phyloP scores from a whole-genome alignment of 2,329 filamentous ascomycete genomes.

The Fusarium illudens region DNA sequence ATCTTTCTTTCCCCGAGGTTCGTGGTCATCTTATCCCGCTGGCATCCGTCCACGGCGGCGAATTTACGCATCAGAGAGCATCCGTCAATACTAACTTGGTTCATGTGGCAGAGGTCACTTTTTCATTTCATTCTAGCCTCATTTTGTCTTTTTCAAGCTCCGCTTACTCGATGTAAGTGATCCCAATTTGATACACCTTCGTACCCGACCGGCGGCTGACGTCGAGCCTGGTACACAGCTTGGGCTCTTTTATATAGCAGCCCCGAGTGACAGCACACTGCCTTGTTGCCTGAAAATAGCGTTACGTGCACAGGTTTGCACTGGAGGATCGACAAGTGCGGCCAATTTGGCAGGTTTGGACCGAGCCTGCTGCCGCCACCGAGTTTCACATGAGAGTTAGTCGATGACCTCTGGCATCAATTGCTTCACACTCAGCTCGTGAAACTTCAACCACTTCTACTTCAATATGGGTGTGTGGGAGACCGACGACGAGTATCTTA shows the following conservation, averaged over 20 bases:
- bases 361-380: neutral
- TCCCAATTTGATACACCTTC: neutral
- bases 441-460: neutral
- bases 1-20: slow-evolving; percentile 8
- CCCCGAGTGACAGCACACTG: slow-evolving; percentile 4
- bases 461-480: slow-evolving; percentile 65
- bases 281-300: slow-evolving; percentile 8
- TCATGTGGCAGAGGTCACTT: neutral
- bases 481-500: slow-evolving; percentile 69
- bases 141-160: neutral
- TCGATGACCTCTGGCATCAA: neutral
- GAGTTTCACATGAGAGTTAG: neutral
- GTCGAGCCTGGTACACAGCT: slow-evolving; percentile 5
- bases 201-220: slow-evolving; percentile 13
- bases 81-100: neutral
- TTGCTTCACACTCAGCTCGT: neutral
- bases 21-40: neutral
- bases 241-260: slow-evolving; percentile 8
- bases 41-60: neutral
- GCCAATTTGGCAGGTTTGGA: neutral
- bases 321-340: slow-evolving; percentile 3
- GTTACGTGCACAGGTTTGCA: slow-evolving; percentile 33
- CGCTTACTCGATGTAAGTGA: neutral
- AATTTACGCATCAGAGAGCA: neutral
- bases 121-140: neutral